These are phyloP conservation scores for Achaetomium macrosporum DNA, from an alignment of 2,329 filamentous ascomycete species.

Conservation along the genomic window DNA sequence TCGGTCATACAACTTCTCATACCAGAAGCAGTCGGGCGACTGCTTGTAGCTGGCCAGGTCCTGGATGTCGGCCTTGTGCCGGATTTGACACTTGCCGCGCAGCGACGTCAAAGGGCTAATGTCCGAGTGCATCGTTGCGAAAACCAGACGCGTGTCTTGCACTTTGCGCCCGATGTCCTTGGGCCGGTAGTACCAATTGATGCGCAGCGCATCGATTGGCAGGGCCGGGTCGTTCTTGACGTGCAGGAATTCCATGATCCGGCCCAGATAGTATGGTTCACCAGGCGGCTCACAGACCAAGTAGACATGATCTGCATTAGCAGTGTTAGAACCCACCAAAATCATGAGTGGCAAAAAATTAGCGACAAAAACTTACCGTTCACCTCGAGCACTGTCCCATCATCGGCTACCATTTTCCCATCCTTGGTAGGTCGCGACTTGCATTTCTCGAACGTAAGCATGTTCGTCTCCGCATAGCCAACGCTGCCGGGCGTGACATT, in stretches of 20 bases:
- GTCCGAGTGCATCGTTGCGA: slow-evolving; percentile 98
- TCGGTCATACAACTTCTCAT: slow-evolving; percentile 93
- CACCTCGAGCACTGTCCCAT: slow-evolving; percentile 74
- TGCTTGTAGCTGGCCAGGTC: slow-evolving; percentile 81
- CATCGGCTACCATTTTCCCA: slow-evolving; percentile 78
- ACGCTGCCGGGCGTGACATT: slow-evolving; percentile 26
- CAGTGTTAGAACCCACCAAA: slow-evolving; percentile 17
- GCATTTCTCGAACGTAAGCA: slow-evolving; percentile 79
- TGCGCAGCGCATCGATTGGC: slow-evolving; percentile 77
- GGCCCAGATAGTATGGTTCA: slow-evolving; percentile 94
- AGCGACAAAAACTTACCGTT: slow-evolving; percentile 65
- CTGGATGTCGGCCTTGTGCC: slow-evolving; percentile 79
- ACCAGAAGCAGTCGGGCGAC: slow-evolving; percentile 86
- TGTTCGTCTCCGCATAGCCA: slow-evolving; percentile 64
- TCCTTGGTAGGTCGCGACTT: slow-evolving; percentile 59
- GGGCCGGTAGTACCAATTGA: slow-evolving; percentile 98
- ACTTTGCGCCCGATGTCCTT: slow-evolving; percentile 92
- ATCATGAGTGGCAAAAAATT: background rate
- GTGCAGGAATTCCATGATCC: slow-evolving; percentile 97
- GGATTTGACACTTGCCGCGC: slow-evolving; percentile 87
- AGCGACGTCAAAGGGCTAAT: slow-evolving; percentile 86
- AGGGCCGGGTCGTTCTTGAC: slow-evolving; percentile 64
- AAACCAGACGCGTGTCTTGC: slow-evolving; percentile 84
- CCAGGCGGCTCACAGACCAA: slow-evolving; percentile 95
- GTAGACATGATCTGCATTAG: slow-evolving; percentile 68